These are phyloP conservation scores for Chimonanthus salicifolius DNA, from an alignment of 164 flowering plant genomes.

Conservation along the genomic window DNA sequence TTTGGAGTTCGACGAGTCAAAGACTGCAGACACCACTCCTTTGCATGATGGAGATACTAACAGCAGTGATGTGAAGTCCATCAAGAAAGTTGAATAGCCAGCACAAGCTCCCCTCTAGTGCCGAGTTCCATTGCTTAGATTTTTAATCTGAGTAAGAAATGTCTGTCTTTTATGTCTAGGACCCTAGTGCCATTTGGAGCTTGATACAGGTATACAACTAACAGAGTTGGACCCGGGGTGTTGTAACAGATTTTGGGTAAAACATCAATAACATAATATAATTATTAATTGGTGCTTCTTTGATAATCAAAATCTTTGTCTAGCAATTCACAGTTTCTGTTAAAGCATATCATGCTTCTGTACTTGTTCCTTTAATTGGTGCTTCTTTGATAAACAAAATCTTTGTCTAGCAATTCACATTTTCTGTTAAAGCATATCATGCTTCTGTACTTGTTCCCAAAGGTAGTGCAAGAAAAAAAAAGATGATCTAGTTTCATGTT, in stretches of 20 bases:
- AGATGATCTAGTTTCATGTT: too few relatives aligned
- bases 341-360: not conserved
- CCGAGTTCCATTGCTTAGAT: not conserved
- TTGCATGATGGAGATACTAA: constrained; percentile 27
- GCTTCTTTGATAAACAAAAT: not conserved
- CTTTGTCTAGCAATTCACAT: not conserved
- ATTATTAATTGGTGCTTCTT: not conserved
- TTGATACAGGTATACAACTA: not conserved
- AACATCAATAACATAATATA: not conserved
- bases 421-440: not conserved
- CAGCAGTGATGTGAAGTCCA: constrained; percentile 20
- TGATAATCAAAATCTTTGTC: too few relatives aligned
- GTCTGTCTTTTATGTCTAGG: not conserved
- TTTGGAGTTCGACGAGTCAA: constrained; percentile 73
- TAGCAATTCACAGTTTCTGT: not conserved
- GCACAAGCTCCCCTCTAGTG: not conserved
- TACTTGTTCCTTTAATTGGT: not conserved
- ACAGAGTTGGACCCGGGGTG: not conserved
- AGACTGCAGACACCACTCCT: constrained; percentile 20
- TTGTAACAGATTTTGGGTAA: constrained; percentile 15
- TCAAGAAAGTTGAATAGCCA: constrained; percentile 50
- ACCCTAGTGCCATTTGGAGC: not conserved
- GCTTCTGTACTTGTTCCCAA: not conserved
- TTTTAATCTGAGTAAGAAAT: constrained; percentile 5
- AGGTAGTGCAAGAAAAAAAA: too few relatives aligned